Evolutionary conservation across 2,329 filamentous ascomycete genomes (phyloP), one percentile per base, ranked within the genome.

Genomic region (Tolypocladium album): DNA sequence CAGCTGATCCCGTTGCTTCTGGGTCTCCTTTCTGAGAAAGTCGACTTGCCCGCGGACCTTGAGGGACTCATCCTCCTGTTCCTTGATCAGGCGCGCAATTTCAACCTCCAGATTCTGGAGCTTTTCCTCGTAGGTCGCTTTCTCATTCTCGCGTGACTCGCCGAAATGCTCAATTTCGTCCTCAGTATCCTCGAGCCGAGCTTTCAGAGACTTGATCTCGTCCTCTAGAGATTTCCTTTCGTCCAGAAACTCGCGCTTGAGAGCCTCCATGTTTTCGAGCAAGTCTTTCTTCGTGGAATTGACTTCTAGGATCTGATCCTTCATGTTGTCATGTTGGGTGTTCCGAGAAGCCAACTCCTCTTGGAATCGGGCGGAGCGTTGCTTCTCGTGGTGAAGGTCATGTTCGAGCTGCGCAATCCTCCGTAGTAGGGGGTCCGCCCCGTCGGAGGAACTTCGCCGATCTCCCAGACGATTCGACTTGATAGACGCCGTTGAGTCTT

Each of bases 251-350:
- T 97, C 94, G 34, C 85, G 86, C 73, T 97, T 91, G 64, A 95
- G 84, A 15, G 92, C 88, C 69, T 97, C 92, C 77, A 99, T 90
- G 69, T 99, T 99, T 64, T 90, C 88, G 75, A 99, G 86, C 12
- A 99, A 83, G 72, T 97, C 94, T 67, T 89, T 89, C 73, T 99
- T 99, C 1, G 89, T 97, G 3, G 90, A 92, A 66, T 94, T 90
- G 7, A 85, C 90, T 72, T 97, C 93, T 64, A 94, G 86, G 62
- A 96, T 83, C 67, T 87, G 87, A 68, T 78, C 83, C 76, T 82
- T 87, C 69, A 83, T 83, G 66, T 84, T 81, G 66, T 78, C 82
- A 69, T 83, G 84, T 65, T 80, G 82, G 57, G 78, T 83, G 64
- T 71, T 78, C 58, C 81, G 81, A 3, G 78, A 75, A 58, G 82